A percentile compares a stretch with the other conserved stretches of the same genome.
Evolutionary conservation across 495 filamentous ascomycete species (phyloP).

Genomic region (Hyaloscypha hepaticicola): DNA sequence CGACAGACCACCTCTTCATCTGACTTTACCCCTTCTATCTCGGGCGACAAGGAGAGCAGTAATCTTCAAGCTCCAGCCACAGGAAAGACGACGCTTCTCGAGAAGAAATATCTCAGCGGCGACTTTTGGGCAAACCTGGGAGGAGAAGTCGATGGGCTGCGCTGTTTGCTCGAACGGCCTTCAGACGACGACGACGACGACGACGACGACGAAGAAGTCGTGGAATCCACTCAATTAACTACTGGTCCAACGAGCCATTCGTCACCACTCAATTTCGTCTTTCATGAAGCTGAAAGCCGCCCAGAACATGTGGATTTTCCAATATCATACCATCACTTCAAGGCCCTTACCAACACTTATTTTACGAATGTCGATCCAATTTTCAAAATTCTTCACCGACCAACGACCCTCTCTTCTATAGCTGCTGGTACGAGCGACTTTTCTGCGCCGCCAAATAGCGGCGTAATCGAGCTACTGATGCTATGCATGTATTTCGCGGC

Average conservation of each 20-base stretch:
- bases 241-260: conserved; percentile 12
- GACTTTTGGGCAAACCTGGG: conserved; percentile 20
- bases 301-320: conserved; percentile 14
- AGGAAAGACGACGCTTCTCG: conserved; percentile 14
- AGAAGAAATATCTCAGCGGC: conserved; percentile 17
- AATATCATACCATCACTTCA: conserved; percentile 11
- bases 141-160: conserved; percentile 19
- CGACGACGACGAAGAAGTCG: neutral
- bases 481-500: conserved; percentile 46
- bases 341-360: conserved; percentile 9
- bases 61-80: conserved; percentile 19
- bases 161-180: conserved; percentile 10
- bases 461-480: conserved; percentile 40
- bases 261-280: conserved; percentile 14
- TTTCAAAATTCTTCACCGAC: conserved; percentile 46
- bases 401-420: conserved; percentile 34
- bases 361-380: conserved; percentile 40
- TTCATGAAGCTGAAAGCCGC: conserved; percentile 7
- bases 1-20: conserved; percentile 11
- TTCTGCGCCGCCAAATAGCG: conserved; percentile 22
- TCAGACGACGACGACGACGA: conserved; percentile 22
- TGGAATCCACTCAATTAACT: conserved; percentile 14
- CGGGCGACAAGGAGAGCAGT: conserved; percentile 14
- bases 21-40: conserved; percentile 16
- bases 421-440: conserved; percentile 24